Evolutionary conservation across 495 filamentous ascomycete species (phyloP), one percentile per base, ranked within the genome.

Genomic region (Hapsidospora chrysogenum): DNA sequence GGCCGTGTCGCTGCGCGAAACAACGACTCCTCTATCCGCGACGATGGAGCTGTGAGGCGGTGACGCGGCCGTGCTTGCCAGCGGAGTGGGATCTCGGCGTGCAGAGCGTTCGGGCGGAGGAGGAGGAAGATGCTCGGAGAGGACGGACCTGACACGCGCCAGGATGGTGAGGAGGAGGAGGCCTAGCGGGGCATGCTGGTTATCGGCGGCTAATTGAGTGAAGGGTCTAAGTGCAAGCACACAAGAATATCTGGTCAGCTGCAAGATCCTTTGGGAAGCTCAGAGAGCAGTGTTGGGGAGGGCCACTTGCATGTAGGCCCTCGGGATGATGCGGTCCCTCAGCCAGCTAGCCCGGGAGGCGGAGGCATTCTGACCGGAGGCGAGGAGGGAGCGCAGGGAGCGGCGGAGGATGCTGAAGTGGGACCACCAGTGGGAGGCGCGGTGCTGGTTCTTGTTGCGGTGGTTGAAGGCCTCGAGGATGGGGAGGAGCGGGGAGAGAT

Each of bases 361-460:
- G 14, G 28, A 15, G 31, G 9, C 16, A 8, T n/a, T n/a, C 17
- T 30, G 21, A 25, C 42, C 36, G 27, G 19, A 36, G 41, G 37
- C 19, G 14, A 18, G 42, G 4, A 85, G 48, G 43, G 67, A 70
- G 22, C 51, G 48, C 13, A 78, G 43, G 37, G 63, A 64, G 9
- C 80, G 78, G 28, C 75, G 68, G 29, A 89, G 55, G 40, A 73
- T 65, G 23, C 70, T 67, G 29, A 85, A 58, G 53, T 66, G 61
- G 47, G 70, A 70, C 70, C 77, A 89, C 83, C 82, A 89, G 42
- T 67, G 72, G 3, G 72, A 56, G 25, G 58, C 56, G 25, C 68
- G 69, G 50, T 87, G 81, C 53, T 89, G 82, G 53, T 87, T 87
- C 44, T 74, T 76, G 56, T 86, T 85, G 48, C 80, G 79, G 51